Evolutionary conservation across 768 basidiomycete genomes (phyloP).

Genomic region (Lactifluus hygrophoroides): DNA sequence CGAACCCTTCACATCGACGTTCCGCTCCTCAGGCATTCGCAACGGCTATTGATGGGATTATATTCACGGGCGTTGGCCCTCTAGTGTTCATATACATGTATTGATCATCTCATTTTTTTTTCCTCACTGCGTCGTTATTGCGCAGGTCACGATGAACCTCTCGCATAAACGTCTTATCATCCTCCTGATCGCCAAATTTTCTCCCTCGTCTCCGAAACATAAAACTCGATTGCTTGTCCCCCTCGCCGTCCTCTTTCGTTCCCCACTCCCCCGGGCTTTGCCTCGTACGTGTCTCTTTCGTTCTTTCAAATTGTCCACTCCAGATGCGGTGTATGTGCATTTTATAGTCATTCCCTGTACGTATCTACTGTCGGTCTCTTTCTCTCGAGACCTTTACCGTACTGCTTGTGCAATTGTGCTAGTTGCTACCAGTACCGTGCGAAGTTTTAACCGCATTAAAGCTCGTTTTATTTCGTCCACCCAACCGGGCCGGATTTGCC

Average conservation of each 20-base stretch:
- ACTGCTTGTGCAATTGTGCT: conserved; percentile 21
- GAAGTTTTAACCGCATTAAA: conserved; percentile 16
- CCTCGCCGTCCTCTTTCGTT: not conserved
- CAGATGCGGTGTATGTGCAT: conserved; percentile 16
- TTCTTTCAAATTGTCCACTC: conserved; percentile 7
- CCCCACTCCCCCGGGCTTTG: not conserved
- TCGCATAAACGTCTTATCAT: conserved; percentile 6
- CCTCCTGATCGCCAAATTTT: conserved; percentile 7
- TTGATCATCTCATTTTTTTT: conserved; percentile 14
- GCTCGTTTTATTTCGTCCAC: not conserved
- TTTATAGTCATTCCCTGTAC: conserved; percentile 18
- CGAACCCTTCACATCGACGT: conserved; percentile 10
- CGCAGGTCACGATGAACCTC: conserved; percentile 12
- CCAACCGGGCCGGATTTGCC: not conserved
- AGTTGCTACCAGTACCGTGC: conserved; percentile 19
- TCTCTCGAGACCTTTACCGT: conserved; percentile 16
- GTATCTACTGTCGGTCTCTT: conserved; percentile 19
- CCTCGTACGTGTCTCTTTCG: conserved; percentile 10
- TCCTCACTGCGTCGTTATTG: conserved; percentile 15
- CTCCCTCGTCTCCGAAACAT: not conserved
- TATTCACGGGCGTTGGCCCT: conserved; percentile 21
- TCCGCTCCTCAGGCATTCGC: conserved; percentile 10
- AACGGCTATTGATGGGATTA: conserved; percentile 18
- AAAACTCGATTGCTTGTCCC: conserved; percentile 4
- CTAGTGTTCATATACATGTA: conserved; percentile 22